A percentile compares a stretch with the other conserved stretches of the same genome.
These are phyloP conservation scores for Neocatenulostroma microsporum DNA, from an alignment of 2,329 filamentous ascomycete genomes.

Conservation along the genomic window DNA sequence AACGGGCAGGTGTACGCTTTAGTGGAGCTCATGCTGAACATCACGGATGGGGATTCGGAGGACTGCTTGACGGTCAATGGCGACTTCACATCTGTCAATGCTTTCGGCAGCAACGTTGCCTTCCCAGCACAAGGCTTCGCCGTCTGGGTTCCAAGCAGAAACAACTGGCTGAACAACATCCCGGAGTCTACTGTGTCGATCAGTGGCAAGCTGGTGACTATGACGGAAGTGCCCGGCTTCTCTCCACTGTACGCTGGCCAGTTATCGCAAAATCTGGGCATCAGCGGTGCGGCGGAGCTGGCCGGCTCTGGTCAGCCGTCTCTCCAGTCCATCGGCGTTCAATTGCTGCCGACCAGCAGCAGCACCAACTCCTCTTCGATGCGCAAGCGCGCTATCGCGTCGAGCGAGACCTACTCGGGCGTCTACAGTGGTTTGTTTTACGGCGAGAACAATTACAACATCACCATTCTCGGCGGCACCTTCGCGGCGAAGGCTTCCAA, in stretches of 20 bases:
- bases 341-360: constrained; percentile 35
- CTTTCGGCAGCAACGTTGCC: constrained; percentile 56
- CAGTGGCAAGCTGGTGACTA: constrained; percentile 63
- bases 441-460: constrained; percentile 59
- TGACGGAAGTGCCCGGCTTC: constrained; percentile 56
- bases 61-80: constrained; percentile 73
- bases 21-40: constrained; percentile 70
- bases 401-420: constrained; percentile 48
- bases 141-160: constrained; percentile 78
- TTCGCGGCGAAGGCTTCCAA: constrained; percentile 65
- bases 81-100: constrained; percentile 64
- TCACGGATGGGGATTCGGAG: constrained; percentile 61
- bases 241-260: constrained; percentile 75
- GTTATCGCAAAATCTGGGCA: constrained; percentile 62
- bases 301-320: constrained; percentile 34
- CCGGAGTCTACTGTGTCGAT: constrained; percentile 55
- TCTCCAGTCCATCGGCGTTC: constrained; percentile 48
- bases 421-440: constrained; percentile 77
- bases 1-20: constrained; percentile 69
- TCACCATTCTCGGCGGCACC: constrained; percentile 81
- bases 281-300: constrained; percentile 65
- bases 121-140: constrained; percentile 67
- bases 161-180: constrained; percentile 83
- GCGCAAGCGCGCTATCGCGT: constrained; percentile 36
- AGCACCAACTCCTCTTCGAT: constrained; percentile 23